Evolutionary conservation across 1,139 yeast species (phyloP).

Genomic region (Candida anutae): DNA sequence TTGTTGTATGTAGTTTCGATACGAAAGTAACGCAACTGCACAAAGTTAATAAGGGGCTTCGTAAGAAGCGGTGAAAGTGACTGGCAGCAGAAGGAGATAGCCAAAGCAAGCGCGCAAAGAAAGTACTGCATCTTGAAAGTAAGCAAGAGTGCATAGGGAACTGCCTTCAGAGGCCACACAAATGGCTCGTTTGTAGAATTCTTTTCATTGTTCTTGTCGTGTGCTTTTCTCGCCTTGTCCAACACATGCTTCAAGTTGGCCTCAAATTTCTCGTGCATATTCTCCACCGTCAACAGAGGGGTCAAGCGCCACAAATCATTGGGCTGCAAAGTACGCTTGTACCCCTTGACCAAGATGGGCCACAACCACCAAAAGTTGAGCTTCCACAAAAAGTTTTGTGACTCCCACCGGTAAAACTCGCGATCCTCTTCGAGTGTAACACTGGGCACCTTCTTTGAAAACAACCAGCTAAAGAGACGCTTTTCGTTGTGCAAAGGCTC

Average conservation of each 20-base stretch:
- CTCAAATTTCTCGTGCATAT: constrained; percentile 28
- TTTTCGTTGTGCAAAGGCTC: constrained; percentile 10
- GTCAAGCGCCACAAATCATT: constrained; percentile 34
- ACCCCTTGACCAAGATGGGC: constrained; percentile 35
- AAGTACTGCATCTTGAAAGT: constrained; percentile 34
- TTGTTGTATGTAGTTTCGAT: constrained; percentile 24
- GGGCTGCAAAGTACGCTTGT: constrained; percentile 34
- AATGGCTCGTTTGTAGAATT: constrained; percentile 18
- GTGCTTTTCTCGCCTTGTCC: constrained; percentile 14
- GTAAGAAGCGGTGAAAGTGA: constrained; percentile 37
- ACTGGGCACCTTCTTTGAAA: constrained; percentile 29
- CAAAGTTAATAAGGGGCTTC: constrained; percentile 32
- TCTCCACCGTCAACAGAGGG: constrained; percentile 30
- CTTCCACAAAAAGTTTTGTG: constrained; percentile 16
- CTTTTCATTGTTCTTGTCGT: constrained; percentile 12
- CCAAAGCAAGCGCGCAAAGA: constrained; percentile 26
- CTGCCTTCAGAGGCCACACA: constrained; percentile 28
- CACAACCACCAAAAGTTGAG: constrained; percentile 35
- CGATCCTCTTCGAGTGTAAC: constrained; percentile 31
- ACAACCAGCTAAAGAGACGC: constrained; percentile 17
- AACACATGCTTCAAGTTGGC: constrained; percentile 16
- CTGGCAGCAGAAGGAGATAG: constrained; percentile 30
- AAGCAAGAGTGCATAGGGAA: constrained; percentile 29
- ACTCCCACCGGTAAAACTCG: constrained; percentile 29
- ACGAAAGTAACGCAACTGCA: constrained; percentile 29